Conservation (phyloP, 2,329 filamentous ascomycete species). For the Fusarium nematophilum region DNA sequence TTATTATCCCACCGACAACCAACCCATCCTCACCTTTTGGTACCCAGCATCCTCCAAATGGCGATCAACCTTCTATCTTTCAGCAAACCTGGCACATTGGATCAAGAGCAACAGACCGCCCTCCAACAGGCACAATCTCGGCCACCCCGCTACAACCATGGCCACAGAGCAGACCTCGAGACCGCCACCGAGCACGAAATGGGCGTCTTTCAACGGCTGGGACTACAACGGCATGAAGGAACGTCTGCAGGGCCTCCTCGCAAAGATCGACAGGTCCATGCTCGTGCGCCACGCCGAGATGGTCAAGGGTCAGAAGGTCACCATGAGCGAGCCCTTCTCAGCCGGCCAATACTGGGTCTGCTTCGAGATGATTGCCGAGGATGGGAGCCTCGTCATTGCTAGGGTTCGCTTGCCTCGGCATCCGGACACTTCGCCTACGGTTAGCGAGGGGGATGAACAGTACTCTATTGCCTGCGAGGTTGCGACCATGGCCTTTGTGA, state of each 20-base stretch:
- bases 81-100: no score
- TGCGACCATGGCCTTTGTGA: conserved; percentile 33
- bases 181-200: conserved; percentile 12
- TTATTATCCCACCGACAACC: no score
- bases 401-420: conserved; percentile 39
- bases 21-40: no score
- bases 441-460: conserved; percentile 20
- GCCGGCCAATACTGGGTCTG: conserved; percentile 45
- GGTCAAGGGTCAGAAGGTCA: conserved; percentile 38
- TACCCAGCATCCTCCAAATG: no score
- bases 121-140: no score
- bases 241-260: conserved; percentile 19
- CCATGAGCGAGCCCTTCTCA: conserved; percentile 45
- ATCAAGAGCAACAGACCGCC: no score
- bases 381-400: conserved; percentile 38
- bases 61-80: no score
- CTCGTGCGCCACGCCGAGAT: conserved; percentile 37
- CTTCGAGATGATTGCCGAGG: conserved; percentile 40
- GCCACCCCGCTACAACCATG: no score
- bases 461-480: conserved; percentile 35
- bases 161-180: neutral
- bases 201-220: conserved; percentile 35
- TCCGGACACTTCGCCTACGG: conserved; percentile 18
- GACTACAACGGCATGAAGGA: conserved; percentile 41
- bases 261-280: conserved; percentile 24